Evolutionary conservation across 2,329 filamentous ascomycete genomes (phyloP), one percentile per base, ranked within the genome.

Genomic region (Clarireedia homoeocarpa): DNA sequence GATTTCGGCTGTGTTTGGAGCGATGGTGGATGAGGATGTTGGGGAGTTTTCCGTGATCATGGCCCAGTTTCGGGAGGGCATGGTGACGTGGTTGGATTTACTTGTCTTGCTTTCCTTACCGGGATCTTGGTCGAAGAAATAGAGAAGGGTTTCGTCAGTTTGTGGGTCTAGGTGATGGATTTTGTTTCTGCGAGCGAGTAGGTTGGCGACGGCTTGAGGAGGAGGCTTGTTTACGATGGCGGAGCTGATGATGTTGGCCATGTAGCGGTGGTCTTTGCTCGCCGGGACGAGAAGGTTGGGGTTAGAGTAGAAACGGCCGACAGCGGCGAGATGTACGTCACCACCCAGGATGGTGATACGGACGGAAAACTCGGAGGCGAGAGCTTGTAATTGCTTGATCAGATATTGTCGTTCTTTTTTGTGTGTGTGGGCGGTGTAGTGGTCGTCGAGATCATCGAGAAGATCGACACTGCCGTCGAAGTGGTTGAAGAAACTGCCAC

Each of bases 381-480:
- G 78, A 40, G 84, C 80, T 72, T 99, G 94, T 40, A 99, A 77
- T 62, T 88, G 83, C 65, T 90, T 81, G 42, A 99, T 78, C 45
- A 97, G 77, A 40, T 83, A 77, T 56, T 84, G 85, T 46, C 92
- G 88, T 76, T 97, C 92, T 58, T 82, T 80, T 73, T 96, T 97
- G 77, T 97, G 92, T 51, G 91, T 90, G 60, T 84, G 84, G 5
- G 91, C 89, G 1, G 92, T 96, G 75, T 96, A 96, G 61, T 99
- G 94, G 70, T 99, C 94, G 70, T 97, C 92, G 20, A 96, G 77
- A 64, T 95, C 91, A 69, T 96, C 91, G 15, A 96, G 77, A 24
- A 97, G 83, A 73, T 97, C 94, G 24, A 96, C 88, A 55, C 88
- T 91, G 51, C 92, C 92, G 65, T 96, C 92, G 63, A 97, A 96